Evolutionary conservation across 2,329 filamentous ascomycete species (phyloP).

Genomic region (Fusarium coicis): DNA sequence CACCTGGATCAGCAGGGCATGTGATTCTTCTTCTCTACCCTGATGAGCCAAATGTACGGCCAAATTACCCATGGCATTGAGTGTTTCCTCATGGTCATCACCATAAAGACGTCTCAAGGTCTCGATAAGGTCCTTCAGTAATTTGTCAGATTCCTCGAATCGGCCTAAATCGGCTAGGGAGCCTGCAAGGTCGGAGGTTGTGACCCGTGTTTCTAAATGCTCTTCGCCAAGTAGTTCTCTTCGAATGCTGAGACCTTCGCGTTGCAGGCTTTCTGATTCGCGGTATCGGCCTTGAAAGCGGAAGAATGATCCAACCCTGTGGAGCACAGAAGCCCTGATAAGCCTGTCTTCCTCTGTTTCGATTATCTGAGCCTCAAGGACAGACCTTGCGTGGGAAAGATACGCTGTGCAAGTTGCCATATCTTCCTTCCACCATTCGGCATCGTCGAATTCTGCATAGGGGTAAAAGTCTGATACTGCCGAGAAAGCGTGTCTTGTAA

Average conservation of each 20-base stretch:
- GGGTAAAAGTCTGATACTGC: constrained; percentile 39
- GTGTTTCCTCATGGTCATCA: not conserved
- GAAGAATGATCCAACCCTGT: constrained; percentile 6
- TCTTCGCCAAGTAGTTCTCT: not conserved
- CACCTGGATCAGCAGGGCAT: too few relatives aligned
- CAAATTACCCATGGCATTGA: not conserved
- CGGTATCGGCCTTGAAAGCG: not conserved
- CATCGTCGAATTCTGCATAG: constrained; percentile 19
- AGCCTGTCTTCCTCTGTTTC: constrained; percentile 15
- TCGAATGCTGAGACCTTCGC: not conserved
- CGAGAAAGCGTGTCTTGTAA: constrained; percentile 33
- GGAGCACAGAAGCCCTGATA: constrained; percentile 18
- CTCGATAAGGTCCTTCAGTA: not conserved
- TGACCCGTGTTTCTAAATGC: not conserved
- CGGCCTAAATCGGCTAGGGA: rapidly evolving
- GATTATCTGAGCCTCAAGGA: constrained; percentile 20
- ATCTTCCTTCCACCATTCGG: not conserved
- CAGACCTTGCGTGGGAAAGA: constrained; percentile 36
- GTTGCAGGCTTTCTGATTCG: not conserved
- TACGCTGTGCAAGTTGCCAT: constrained; percentile 7
- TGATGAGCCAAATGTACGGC: not conserved
- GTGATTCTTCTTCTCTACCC: too few relatives aligned
- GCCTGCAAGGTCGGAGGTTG: constrained; percentile 1
- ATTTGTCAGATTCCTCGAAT: not conserved
- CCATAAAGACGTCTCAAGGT: not conserved